Evolutionary conservation across 495 filamentous ascomycete species (phyloP).

Genomic region (Podospora fimiseda): DNA sequence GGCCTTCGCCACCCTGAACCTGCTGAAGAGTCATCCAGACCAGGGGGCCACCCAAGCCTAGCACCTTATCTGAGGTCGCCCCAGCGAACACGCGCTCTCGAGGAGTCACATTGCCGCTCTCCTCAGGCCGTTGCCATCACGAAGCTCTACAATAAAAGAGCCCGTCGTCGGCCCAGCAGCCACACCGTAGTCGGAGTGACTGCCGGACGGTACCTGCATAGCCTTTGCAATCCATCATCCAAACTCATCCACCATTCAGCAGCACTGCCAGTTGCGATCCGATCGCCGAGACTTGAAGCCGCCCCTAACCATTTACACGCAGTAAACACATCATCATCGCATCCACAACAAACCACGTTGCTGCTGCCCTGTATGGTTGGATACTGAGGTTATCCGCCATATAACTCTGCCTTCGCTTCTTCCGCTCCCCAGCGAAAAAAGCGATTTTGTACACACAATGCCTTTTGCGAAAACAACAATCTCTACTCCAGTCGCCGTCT

Average conservation of each 20-base stretch:
- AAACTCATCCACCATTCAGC: neutral
- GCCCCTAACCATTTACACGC: neutral
- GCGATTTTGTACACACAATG: constrained; percentile 38
- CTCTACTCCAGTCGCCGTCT: constrained; percentile 52
- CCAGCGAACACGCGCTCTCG: constrained; percentile 29
- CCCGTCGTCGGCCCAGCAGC: constrained; percentile 11
- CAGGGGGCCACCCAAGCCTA: constrained; percentile 29
- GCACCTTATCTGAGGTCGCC: constrained; percentile 28
- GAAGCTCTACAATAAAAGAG: constrained; percentile 13
- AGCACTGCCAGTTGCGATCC: constrained; percentile 3
- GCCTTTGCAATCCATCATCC: neutral
- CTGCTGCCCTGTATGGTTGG: constrained; percentile 28
- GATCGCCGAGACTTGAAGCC: constrained; percentile 6
- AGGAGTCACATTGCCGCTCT: constrained; percentile 32
- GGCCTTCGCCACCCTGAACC: constrained; percentile 31
- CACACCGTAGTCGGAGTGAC: constrained; percentile 3
- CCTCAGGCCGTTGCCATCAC: constrained; percentile 12
- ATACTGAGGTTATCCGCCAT: constrained; percentile 26
- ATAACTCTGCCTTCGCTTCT: constrained; percentile 25
- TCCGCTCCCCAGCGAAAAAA: constrained; percentile 28
- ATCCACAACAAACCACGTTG: neutral
- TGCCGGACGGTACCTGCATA: constrained; percentile 10
- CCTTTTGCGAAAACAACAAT: constrained; percentile 40
- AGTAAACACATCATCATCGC: constrained; percentile 2
- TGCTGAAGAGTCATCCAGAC: constrained; percentile 43